A percentile compares a stretch with the other conserved stretches of the same genome.
These are phyloP conservation scores for Penicillium griseofulvum DNA, from an alignment of 2,329 filamentous ascomycete species.

Conservation along the genomic window DNA sequence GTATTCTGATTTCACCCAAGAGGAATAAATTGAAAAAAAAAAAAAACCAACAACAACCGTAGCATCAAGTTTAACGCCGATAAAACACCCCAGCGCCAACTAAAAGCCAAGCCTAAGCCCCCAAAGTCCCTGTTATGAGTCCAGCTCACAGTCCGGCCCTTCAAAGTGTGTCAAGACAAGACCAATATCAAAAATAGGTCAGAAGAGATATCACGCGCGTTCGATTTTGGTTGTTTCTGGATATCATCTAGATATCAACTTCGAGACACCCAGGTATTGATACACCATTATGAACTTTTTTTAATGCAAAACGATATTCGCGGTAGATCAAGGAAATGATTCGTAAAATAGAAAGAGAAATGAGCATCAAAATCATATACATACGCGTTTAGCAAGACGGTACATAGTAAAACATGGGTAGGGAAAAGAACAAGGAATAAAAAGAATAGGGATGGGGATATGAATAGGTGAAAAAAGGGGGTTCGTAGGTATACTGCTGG, in stretches of 20 bases:
- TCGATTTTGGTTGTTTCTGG: not conserved
- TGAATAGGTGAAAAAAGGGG: not conserved
- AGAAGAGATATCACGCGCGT: not conserved
- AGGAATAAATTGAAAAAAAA: no score
- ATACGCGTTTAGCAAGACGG: not conserved
- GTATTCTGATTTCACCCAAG: not conserved
- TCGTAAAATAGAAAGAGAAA: not conserved
- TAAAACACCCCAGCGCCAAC: not conserved
- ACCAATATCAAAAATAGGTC: not conserved
- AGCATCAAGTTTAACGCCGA: not conserved
- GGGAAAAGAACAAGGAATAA: not conserved
- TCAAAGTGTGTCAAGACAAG: not conserved
- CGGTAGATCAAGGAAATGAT: not conserved
- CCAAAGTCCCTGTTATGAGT: not conserved
- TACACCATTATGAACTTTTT: not conserved
- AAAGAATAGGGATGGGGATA: not conserved
- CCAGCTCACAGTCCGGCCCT: not conserved
- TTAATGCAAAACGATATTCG: not conserved
- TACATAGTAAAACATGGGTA: not conserved
- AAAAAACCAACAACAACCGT: no score
- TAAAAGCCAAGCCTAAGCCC: no score
- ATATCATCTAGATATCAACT: not conserved
- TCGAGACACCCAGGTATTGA: not conserved
- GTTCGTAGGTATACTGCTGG: not conserved
- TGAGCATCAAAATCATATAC: not conserved